These are phyloP conservation scores for Acidiella bohemica DNA, from an alignment of 495 filamentous ascomycete genomes.

Conservation along the genomic window DNA sequence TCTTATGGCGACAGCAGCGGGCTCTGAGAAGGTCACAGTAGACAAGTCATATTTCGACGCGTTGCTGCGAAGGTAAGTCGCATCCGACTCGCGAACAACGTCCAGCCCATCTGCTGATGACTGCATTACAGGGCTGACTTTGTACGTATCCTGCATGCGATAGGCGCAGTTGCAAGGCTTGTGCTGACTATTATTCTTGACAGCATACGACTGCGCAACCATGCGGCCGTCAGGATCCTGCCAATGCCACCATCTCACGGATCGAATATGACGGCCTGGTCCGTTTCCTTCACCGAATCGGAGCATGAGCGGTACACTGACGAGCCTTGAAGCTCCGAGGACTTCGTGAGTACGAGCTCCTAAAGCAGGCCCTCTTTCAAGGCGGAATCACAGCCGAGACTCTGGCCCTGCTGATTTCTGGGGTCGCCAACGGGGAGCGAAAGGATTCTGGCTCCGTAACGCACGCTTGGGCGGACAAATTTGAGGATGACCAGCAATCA, in stretches of 20 bases:
- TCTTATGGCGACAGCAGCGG: too few relatives aligned
- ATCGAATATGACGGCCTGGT: constrained; percentile 44
- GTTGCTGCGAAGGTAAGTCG: constrained; percentile 28
- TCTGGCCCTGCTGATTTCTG: constrained; percentile 33
- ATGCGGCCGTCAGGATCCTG: constrained; percentile 25
- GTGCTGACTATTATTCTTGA: too few relatives aligned
- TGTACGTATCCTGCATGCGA: too few relatives aligned
- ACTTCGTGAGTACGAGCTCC: constrained; percentile 38
- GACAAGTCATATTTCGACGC: constrained; percentile 28
- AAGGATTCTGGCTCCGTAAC: constrained; percentile 7
- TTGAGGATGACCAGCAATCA: not conserved
- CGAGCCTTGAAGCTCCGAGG: constrained; percentile 31
- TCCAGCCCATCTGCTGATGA: constrained; percentile 1
- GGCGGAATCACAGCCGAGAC: constrained; percentile 50
- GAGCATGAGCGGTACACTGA: not conserved
- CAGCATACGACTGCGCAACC: constrained; percentile 33
- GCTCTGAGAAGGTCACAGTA: constrained; percentile 27
- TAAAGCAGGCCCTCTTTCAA: constrained; percentile 47
- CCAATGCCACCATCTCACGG: constrained; percentile 40
- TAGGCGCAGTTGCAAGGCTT: too few relatives aligned
- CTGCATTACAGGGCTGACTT: constrained; percentile 29
- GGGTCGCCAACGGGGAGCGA: constrained; percentile 1
- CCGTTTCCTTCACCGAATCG: constrained; percentile 15
- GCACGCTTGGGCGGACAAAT: not conserved
- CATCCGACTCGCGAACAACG: not conserved